Conservation (phyloP, 345 rosid species). For the Corchorus olitorius region DNA sequence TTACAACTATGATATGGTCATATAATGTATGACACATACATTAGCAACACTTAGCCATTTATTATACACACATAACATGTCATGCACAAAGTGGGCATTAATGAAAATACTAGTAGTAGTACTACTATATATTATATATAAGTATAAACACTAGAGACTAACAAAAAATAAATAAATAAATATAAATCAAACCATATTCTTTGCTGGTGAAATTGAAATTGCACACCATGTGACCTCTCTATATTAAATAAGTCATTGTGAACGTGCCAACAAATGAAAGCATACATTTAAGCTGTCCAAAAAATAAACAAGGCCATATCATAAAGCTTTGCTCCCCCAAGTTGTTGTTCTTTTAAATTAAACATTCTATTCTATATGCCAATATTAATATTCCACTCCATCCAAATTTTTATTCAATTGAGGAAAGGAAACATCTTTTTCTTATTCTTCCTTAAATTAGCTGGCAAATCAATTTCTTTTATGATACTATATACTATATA, state of each 20-base stretch:
- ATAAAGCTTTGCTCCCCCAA: background rate
- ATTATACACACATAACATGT: background rate
- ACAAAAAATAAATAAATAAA: background rate
- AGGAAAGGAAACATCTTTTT: background rate
- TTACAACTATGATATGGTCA: no score
- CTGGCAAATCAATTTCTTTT: constrained; percentile 17
- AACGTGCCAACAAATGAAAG: constrained; percentile 5
- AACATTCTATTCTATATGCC: no score
- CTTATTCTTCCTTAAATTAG: background rate
- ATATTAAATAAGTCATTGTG: background rate
- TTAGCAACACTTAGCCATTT: background rate
- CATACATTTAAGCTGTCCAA: background rate
- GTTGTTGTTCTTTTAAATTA: background rate
- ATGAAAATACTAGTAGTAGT: background rate
- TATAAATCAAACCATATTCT: background rate
- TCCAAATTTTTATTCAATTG: background rate
- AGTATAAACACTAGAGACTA: no score
- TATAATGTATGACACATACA: no score
- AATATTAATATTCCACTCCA: background rate
- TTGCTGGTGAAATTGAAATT: background rate
- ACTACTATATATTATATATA: background rate
- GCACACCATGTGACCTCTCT: background rate
- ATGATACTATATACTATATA: background rate
- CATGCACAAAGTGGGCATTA: background rate
- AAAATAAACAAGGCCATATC: background rate